Evolutionary conservation across 768 basidiomycete species (phyloP), one percentile per base, ranked within the genome.

Genomic region (Glaciozyma antarctica): DNA sequence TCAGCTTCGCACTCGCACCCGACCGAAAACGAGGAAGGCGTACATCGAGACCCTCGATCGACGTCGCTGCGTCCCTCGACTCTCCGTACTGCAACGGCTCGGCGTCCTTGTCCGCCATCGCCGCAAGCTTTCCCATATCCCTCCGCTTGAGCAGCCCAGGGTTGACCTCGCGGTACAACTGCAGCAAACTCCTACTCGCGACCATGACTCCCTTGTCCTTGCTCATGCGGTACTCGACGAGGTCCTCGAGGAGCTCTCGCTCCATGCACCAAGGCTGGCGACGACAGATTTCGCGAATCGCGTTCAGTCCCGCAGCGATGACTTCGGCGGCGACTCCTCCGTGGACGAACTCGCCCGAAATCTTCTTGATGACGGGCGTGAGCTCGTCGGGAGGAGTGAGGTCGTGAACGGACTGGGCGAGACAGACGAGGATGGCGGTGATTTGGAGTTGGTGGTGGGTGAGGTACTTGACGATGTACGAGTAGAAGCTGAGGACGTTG

Each of bases 241-340:
- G 77, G 77, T 99, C 95, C 5, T 87, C 85, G 7, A 99, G 79
- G 30, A 97, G 77, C 73, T 97, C 94, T 70, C 90, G 90, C 70
- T 94, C 90, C 87, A 99, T 97, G 61, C 88, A 85, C 90, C 91
- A 93, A 6, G 94, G 90, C 75, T 99, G 95, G 47, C 94, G 78
- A 41, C 88, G 77, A 76, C 91, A 95, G n/a, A 99, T 84, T 76
- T 98, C 94, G 38, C 92, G 82, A 49, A 99, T 90, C 21, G 90
- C 83, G 76, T 99, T 99, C 68, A 99, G 79, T n/a, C 95, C 95
- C 0, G 94, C 95, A 2, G 93, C 86, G 67, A 97, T 88, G 73
- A 98, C 91, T 76, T 97, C 92, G 71, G 87, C 84, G 1, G 90
- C 90, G 4, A 98, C 95, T 56, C 95, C 95, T 0, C 94, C 93